phyloP scores from a whole-genome alignment of 345 rosid genomes.

The Stellera chamaejasme region DNA sequence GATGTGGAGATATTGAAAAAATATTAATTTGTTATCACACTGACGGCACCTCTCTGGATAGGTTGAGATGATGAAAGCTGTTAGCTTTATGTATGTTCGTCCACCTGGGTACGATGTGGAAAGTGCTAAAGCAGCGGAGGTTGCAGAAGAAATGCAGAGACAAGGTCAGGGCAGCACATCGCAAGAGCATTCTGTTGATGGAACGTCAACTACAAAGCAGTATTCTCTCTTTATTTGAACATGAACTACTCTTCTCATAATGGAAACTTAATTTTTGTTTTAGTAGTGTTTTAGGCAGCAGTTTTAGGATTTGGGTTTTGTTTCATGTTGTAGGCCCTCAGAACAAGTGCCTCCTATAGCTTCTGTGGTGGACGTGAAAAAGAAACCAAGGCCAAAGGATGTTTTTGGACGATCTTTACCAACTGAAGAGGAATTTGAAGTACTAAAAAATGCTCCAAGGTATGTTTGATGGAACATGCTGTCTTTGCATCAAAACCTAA shows the following conservation, averaged over 20 bases:
- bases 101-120: conserved; percentile 95
- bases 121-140: conserved; percentile 95
- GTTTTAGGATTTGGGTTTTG: background rate
- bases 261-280: too few relatives aligned
- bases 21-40: background rate
- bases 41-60: conserved; percentile 17
- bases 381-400: conserved; percentile 88
- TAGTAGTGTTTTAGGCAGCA: background rate
- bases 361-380: conserved; percentile 37
- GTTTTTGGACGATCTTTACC: conserved; percentile 95
- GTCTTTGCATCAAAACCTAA: too few relatives aligned
- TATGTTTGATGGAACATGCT: conserved; percentile 12
- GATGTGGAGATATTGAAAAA: too few relatives aligned
- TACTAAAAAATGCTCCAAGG: conserved; percentile 90
- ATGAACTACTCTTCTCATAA: background rate
- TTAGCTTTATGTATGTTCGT: conserved; percentile 95
- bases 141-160: conserved; percentile 43
- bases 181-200: conserved; percentile 20
- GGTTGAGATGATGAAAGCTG: conserved; percentile 93
- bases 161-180: conserved; percentile 23
- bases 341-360: conserved; percentile 21
- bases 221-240: background rate
- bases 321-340: conserved; percentile 26
- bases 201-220: conserved; percentile 35
- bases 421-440: conserved; percentile 81